Evolutionary conservation across 1,284 basidiomycete genomes (phyloP), one percentile per base, ranked within the genome.

Genomic region (Grifola frondosa): DNA sequence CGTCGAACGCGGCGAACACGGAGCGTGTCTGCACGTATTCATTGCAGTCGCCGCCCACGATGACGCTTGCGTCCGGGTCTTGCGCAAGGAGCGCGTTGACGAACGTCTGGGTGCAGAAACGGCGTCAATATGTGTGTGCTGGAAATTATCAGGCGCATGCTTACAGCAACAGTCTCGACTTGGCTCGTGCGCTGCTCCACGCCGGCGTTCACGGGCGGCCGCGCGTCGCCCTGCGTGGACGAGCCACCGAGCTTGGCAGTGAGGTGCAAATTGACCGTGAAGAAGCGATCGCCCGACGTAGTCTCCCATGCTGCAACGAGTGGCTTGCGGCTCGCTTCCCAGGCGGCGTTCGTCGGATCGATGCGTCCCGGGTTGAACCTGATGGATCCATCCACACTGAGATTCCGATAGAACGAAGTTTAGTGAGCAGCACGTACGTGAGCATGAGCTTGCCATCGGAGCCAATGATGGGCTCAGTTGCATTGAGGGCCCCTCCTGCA

Each of bases 341-440:
- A 83, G 5, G 75, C 77, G 15, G 58, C 43, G 55, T 78, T 78
- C n/a, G 66, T 70, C 7, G 81, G 81, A 44, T 81, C 79, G 46
- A 84, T 76, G 24, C 79, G 75, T 20, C 78, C 80, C 16, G 81
- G 81, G 56, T 84, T 82, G 54, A 78, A 74, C 46, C 78, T 81
- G 34, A 24, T 17, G 6, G 32, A 9, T 9, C 8, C 24, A 31
- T 25, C 3, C 16, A 17, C 0, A 65, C 64, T 34, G 75, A 15
- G n/a, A 13, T 74, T 42, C 58, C 6, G 9, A 17, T 17, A n/a
- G n/a, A n/a, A 28, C 3, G 37, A 20, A 7, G 7, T 3, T 10
- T 8, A 16, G 29, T 30, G 3, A 23, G 26, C 19, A 19, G 24
- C 6, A 51, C 69, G 37, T 53, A 78, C 78, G 66, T 79, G n/a